phyloP scores from a whole-genome alignment of 169 alveolate species.

The Plasmodium relictum region DNA sequence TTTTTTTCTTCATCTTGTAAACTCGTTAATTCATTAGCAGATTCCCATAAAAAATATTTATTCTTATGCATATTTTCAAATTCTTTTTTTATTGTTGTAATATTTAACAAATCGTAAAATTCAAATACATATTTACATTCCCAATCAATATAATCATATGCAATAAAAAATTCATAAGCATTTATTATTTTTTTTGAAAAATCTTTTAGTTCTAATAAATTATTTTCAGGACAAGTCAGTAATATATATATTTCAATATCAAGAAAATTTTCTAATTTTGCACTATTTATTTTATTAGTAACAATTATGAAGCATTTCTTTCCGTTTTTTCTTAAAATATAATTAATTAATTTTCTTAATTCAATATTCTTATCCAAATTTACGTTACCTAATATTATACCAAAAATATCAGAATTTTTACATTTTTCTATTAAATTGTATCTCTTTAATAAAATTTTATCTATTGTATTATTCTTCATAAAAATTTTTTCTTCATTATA shows the following conservation, averaged over 20 bases:
- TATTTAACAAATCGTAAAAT: constrained; percentile 56
- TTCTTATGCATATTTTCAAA: constrained; percentile 6
- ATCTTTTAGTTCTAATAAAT: constrained; percentile 69
- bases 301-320: constrained; percentile 77
- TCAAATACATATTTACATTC: constrained; percentile 75
- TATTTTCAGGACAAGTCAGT: constrained; percentile 79
- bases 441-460: constrained; percentile 71
- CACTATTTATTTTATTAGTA: constrained; percentile 82
- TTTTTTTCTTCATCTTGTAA: constrained; percentile 6
- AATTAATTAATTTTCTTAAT: constrained; percentile 52
- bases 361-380: constrained; percentile 51
- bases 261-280: constrained; percentile 82
- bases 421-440: constrained; percentile 81
- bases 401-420: constrained; percentile 72
- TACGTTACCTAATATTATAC: constrained; percentile 78
- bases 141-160: constrained; percentile 81
- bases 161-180: constrained; percentile 85
- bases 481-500: neutral
- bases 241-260: constrained; percentile 81
- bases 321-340: constrained; percentile 68
- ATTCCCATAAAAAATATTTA: constrained; percentile 40
- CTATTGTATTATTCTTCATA: constrained; percentile 12
- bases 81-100: constrained; percentile 8
- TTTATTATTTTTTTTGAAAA: constrained; percentile 75
- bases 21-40: neutral